Conservation (phyloP, 768 basidiomycete genomes). For the Hydnum rufescens region DNA sequence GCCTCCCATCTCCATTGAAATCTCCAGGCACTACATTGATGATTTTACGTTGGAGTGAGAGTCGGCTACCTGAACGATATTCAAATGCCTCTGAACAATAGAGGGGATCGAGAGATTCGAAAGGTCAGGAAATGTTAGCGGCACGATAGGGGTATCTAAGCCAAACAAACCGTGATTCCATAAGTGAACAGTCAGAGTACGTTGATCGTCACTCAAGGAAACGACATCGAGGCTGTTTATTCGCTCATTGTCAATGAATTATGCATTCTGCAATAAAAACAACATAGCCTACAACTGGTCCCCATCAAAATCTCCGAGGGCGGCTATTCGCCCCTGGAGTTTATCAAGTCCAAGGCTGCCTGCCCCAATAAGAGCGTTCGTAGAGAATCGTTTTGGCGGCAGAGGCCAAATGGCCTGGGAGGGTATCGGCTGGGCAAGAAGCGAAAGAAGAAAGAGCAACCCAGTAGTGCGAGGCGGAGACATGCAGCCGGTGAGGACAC, state of each 20-base stretch:
- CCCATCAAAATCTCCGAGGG: slow-evolving; percentile 89
- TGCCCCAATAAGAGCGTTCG: slow-evolving; percentile 60
- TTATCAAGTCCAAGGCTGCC: slow-evolving; percentile 59
- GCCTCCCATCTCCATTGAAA: slow-evolving; percentile 76
- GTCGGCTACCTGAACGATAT: slow-evolving; percentile 30
- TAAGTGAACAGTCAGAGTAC: slow-evolving; percentile 50
- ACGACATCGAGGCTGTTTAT: slow-evolving; percentile 57
- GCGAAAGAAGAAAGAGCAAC: neutral
- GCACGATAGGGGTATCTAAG: slow-evolving; percentile 2
- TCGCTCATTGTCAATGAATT: neutral
- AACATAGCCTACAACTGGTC: slow-evolving; percentile 67
- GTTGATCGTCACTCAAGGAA: slow-evolving; percentile 52
- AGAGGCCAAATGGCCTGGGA: slow-evolving; percentile 52
- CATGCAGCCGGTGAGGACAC: too few relatives aligned
- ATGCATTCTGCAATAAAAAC: neutral
- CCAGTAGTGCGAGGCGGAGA: too few relatives aligned
- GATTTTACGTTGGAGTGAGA: slow-evolving; percentile 30
- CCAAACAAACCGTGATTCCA: slow-evolving; percentile 57
- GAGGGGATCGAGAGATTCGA: neutral
- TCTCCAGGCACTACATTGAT: slow-evolving; percentile 83
- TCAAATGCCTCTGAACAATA: slow-evolving; percentile 35
- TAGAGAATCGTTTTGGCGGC: slow-evolving; percentile 62
- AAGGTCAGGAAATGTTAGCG: neutral
- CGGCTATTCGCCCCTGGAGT: slow-evolving; percentile 49
- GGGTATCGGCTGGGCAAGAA: neutral